Evolutionary conservation across 2,329 filamentous ascomycete species (phyloP), one percentile per base, ranked within the genome.

Genomic region (Coniochaeta pulveracea): DNA sequence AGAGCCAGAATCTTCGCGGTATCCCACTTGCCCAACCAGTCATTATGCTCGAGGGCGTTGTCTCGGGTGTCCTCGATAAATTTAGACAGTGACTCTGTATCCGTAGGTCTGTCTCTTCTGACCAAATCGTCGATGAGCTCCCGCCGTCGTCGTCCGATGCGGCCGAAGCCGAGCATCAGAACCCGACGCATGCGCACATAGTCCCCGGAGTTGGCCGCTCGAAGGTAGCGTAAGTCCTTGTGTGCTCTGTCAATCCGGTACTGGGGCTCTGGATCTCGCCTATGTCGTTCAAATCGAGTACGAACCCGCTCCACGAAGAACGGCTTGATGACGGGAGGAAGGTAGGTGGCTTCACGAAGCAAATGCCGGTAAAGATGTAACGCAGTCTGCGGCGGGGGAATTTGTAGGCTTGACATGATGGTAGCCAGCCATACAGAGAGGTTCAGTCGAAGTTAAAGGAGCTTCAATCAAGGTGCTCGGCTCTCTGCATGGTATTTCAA

Each of bases 331-430:
- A 64, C 51, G 3, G 59, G 58, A 2, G 72, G 72, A 3, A 79
- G 64, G 46, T 80, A 80, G 18, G 68, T 65, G 24, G 63, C 57
- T 55, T 77, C 72, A 38, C 75, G 71, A 22, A 79, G 66, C 15
- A 79, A 55, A 37, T 71, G 63, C 36, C 75, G 65, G 49, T 75
- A 79, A 29, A 74, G 51, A 43, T 67, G 63, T 10, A 64, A 44
- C 4, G 30, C n/a, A 10, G 19, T 25, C 16, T 14, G 19, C 8
- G 30, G 30, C 16, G 14, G 14, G 4, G 30, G 30, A 3, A 25
- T 25, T 18, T 3, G 21, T 9, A 33, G 30, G 19, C 28, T 9
- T 3, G 28, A 22, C 28, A 31, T 31, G 14, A 12, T 31, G 14
- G 28, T 12, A 18, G 17, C 12, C n/a, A n/a, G n/a, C n/a, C n/a